A percentile compares a stretch with the other conserved stretches of the same genome.
Evolutionary conservation across 2,329 filamentous ascomycete genomes (phyloP).

Genomic region (Phialophora chinensis): DNA sequence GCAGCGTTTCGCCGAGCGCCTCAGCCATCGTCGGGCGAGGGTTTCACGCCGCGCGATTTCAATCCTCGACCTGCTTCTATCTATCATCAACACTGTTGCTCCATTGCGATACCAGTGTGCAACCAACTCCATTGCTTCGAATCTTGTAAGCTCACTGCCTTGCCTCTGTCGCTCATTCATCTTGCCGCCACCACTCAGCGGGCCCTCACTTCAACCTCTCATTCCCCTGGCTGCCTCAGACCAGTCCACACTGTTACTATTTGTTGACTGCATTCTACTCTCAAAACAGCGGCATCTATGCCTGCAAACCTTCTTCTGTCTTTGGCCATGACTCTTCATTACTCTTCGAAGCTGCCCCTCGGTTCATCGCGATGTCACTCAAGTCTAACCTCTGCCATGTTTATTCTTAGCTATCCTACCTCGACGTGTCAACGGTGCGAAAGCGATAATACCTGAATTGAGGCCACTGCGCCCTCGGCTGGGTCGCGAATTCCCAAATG

Average conservation of each 20-base stretch:
- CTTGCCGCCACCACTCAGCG: constrained; percentile 15
- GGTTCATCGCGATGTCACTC: constrained; percentile 28
- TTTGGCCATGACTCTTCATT: constrained; percentile 23
- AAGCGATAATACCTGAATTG: constrained; percentile 26
- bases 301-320: constrained; percentile 30
- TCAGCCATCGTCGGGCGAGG: constrained; percentile 12
- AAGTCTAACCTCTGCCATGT: constrained; percentile 37
- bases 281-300: constrained; percentile 32
- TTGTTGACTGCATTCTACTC: constrained; percentile 18
- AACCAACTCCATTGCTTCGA: constrained; percentile 23
- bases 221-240: constrained; percentile 15
- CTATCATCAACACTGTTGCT: constrained; percentile 31
- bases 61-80: constrained; percentile 16
- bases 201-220: constrained; percentile 24
- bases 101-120: constrained; percentile 25
- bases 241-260: constrained; percentile 24
- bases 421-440: constrained; percentile 16
- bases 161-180: constrained; percentile 21
- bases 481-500: constrained; percentile 16
- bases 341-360: constrained; percentile 25
- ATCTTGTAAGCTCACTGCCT: constrained; percentile 36
- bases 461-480: background rate
- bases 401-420: constrained; percentile 33
- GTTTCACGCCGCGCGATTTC: constrained; percentile 26
- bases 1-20: background rate